A percentile compares a stretch with the other conserved stretches of the same genome.
Evolutionary conservation across 345 rosid species (phyloP).

Genomic region (Bretschneidera sinensis): DNA sequence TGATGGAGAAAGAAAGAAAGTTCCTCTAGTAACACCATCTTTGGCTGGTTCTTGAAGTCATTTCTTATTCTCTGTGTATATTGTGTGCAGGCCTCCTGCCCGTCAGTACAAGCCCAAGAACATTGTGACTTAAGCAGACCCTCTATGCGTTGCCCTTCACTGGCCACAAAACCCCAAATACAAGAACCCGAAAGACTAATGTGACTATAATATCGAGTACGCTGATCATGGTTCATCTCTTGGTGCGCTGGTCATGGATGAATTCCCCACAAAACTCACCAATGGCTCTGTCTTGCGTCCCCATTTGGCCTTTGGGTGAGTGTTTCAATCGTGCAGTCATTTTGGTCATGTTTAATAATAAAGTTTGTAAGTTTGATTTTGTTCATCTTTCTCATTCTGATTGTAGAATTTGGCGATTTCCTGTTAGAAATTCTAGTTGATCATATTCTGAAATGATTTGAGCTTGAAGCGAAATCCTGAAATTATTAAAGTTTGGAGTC

Average conservation of each 20-base stretch:
- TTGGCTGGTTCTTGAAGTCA: conserved; percentile 2
- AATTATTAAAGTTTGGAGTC: background rate
- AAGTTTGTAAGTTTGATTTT: too few species aligned
- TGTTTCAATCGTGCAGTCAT: background rate
- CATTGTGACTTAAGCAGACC: conserved; percentile 44
- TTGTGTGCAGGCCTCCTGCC: conserved; percentile 47
- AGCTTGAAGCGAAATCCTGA: background rate
- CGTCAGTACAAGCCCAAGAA: conserved; percentile 65
- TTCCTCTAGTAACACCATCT: background rate
- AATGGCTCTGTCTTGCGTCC: conserved; percentile 51
- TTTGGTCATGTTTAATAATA: background rate
- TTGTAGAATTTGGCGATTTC: background rate
- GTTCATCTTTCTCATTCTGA: too few species aligned
- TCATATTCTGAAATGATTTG: background rate
- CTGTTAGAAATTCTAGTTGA: background rate
- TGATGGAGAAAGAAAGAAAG: too few species aligned
- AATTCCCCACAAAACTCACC: conserved; percentile 38
- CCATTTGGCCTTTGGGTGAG: conserved; percentile 70
- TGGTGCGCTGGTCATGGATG: conserved; percentile 70
- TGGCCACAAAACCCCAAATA: conserved; percentile 33
- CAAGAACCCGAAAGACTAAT: conserved; percentile 50
- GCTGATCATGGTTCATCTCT: conserved; percentile 74
- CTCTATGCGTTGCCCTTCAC: conserved; percentile 45
- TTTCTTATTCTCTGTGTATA: conserved; percentile 1
- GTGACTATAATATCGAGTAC: conserved; percentile 73